A percentile compares a stretch with the other conserved stretches of the same genome.
phyloP scores from a whole-genome alignment of 257 asterid species.

The Misopates orontium region DNA sequence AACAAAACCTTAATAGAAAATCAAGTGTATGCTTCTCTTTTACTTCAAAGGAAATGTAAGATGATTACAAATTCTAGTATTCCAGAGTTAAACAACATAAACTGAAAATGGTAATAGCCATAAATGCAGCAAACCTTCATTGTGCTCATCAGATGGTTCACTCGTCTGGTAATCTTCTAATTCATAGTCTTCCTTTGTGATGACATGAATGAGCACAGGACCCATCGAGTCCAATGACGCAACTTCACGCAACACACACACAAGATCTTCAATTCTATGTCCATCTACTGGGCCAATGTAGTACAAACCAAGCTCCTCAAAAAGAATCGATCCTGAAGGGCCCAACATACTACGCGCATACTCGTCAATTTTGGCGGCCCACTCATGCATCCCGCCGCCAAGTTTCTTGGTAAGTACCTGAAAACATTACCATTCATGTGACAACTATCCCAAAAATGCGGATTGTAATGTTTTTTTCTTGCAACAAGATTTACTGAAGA shows the following conservation, averaged over 20 bases:
- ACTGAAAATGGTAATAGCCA: slow-evolving; percentile 11
- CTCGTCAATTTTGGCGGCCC: slow-evolving; percentile 96
- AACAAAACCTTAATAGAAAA: background rate
- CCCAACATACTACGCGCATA: slow-evolving; percentile 93
- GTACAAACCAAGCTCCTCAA: slow-evolving; percentile 93
- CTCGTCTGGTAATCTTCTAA: slow-evolving; percentile 33
- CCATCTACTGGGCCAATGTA: slow-evolving; percentile 96
- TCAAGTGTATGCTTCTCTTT: background rate
- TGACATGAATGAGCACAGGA: slow-evolving; percentile 84
- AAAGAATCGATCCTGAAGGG: slow-evolving; percentile 90
- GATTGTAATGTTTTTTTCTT: background rate
- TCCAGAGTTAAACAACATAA: background rate
- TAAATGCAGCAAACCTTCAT: slow-evolving; percentile 41
- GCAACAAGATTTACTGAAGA: slow-evolving; percentile 9
- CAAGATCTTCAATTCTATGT: slow-evolving; percentile 83
- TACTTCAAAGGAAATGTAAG: background rate
- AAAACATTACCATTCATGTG: background rate
- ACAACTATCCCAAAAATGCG: slow-evolving; percentile 6
- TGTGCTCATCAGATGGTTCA: slow-evolving; percentile 28
- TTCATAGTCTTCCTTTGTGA: slow-evolving; percentile 56
- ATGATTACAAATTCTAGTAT: background rate
- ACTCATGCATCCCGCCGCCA: slow-evolving; percentile 85
- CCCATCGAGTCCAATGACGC: slow-evolving; percentile 89
- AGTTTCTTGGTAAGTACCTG: slow-evolving; percentile 76
- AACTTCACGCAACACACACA: slow-evolving; percentile 75